phyloP scores from a whole-genome alignment of 1,139 yeast genomes.

The Hansenula sp. region DNA sequence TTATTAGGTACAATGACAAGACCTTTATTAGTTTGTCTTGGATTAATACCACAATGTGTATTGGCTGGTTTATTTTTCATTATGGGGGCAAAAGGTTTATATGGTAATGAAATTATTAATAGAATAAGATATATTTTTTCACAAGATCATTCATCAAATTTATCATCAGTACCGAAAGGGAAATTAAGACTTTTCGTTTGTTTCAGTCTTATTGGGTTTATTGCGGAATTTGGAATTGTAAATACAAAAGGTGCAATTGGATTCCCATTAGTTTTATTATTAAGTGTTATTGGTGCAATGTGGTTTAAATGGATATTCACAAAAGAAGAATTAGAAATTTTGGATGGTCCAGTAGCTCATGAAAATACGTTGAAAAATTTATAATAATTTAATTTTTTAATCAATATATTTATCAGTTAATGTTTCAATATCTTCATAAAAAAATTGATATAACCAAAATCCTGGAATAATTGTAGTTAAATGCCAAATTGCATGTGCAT shows the following conservation, averaged over 20 bases:
- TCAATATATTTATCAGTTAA: constrained; percentile 11
- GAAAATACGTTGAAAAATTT: constrained; percentile 32
- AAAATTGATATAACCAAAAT: constrained; percentile 30
- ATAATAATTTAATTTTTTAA: constrained; percentile 4
- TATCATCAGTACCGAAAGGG: constrained; percentile 29
- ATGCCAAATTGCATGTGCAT: constrained; percentile 96
- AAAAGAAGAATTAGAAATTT: constrained; percentile 46
- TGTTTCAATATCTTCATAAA: constrained; percentile 26
- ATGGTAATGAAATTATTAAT: constrained; percentile 59
- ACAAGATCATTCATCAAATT: constrained; percentile 24
- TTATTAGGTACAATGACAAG: constrained; percentile 86
- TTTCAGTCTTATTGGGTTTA: constrained; percentile 64
- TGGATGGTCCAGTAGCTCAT: constrained; percentile 51
- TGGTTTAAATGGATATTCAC: constrained; percentile 63
- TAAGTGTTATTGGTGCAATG: constrained; percentile 57
- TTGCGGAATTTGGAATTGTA: constrained; percentile 80
- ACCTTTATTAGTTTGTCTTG: constrained; percentile 76
- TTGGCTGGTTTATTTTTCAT: constrained; percentile 88
- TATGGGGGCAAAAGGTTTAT: constrained; percentile 83
- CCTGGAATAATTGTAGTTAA: constrained; percentile 66
- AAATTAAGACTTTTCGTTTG: constrained; percentile 55
- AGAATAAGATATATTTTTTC: constrained; percentile 60
- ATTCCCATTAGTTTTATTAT: constrained; percentile 80
- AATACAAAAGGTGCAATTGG: constrained; percentile 91
- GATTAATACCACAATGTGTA: constrained; percentile 91